Conservation (phyloP, 768 basidiomycete species). For the Pisolithus microcarpus region DNA sequence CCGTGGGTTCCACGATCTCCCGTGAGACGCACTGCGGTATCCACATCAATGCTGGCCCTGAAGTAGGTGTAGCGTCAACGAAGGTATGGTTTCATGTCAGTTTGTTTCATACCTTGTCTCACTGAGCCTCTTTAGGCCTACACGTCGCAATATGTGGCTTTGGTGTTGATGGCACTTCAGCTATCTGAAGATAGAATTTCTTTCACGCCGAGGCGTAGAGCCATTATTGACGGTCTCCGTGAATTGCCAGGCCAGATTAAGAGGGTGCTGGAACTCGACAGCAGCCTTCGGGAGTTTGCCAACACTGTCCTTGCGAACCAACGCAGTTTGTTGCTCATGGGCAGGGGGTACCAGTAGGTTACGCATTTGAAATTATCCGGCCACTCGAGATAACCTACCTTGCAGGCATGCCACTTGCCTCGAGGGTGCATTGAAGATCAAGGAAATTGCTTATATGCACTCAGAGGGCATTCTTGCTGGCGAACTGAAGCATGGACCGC, state of each 20-base stretch:
- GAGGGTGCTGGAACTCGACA: constrained; percentile 75
- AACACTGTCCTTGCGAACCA: constrained; percentile 68
- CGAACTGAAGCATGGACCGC: constrained; percentile 97
- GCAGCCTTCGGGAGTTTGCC: constrained; percentile 72
- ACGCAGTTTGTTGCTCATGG: constrained; percentile 91
- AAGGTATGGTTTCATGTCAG: constrained; percentile 45
- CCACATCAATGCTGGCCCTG: constrained; percentile 98
- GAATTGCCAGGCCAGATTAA: constrained; percentile 87
- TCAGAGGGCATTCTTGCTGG: constrained; percentile 84
- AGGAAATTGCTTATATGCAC: constrained; percentile 86
- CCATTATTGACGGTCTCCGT: constrained; percentile 91
- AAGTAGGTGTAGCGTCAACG: constrained; percentile 98
- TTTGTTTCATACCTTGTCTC: background rate
- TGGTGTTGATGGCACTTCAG: constrained; percentile 98
- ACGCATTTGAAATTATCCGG: background rate
- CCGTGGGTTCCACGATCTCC: constrained; percentile 95
- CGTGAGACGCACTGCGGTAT: constrained; percentile 99
- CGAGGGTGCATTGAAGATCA: constrained; percentile 98
- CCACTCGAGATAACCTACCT: background rate
- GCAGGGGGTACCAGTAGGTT: constrained; percentile 89
- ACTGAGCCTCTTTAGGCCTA: constrained; percentile 56
- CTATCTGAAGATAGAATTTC: constrained; percentile 96
- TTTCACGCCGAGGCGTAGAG: constrained; percentile 79
- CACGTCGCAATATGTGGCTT: constrained; percentile 97
- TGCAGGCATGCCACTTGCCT: constrained; percentile 87